phyloP scores from a whole-genome alignment of 163 green algal genomes.

The Scenedesmus sp. region DNA sequence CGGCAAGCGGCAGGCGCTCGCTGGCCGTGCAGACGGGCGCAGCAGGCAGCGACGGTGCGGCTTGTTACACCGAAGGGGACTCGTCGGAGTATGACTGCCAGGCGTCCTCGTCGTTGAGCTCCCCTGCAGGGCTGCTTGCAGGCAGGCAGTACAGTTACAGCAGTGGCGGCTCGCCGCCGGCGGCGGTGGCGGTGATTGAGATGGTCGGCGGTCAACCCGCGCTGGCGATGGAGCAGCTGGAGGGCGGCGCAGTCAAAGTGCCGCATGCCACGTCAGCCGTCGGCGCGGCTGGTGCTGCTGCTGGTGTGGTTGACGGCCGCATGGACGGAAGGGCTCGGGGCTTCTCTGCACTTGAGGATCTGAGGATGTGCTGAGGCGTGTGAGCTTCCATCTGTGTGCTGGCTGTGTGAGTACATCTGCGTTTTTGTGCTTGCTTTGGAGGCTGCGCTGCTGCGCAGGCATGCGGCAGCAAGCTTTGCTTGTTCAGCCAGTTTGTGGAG shows the following conservation, averaged over 20 bases:
- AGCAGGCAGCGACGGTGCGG: background rate
- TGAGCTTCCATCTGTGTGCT: background rate
- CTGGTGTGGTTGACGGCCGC: background rate
- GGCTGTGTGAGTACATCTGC: background rate
- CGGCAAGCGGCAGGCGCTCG: background rate
- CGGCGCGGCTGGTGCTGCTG: background rate
- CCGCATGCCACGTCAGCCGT: background rate
- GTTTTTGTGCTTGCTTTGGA: background rate
- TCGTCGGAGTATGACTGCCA: background rate
- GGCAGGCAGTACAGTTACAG: background rate
- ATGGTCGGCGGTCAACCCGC: background rate
- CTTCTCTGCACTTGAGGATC: background rate
- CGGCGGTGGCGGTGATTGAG: constrained; percentile 40
- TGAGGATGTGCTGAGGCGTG: background rate
- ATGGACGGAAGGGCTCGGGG: background rate
- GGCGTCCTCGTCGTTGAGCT: background rate
- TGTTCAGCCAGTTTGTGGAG: too few species aligned
- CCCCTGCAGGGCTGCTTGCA: background rate
- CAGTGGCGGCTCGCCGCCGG: background rate
- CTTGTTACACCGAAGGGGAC: background rate
- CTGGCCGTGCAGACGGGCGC: background rate
- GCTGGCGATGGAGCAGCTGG: background rate
- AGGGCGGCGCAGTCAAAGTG: background rate
- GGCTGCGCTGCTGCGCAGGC: too few species aligned
- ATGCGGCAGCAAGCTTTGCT: too few species aligned